Evolutionary conservation across 1,284 basidiomycete genomes (phyloP), one percentile per base, ranked within the genome.

Genomic region (Moesziomyces sp.): DNA sequence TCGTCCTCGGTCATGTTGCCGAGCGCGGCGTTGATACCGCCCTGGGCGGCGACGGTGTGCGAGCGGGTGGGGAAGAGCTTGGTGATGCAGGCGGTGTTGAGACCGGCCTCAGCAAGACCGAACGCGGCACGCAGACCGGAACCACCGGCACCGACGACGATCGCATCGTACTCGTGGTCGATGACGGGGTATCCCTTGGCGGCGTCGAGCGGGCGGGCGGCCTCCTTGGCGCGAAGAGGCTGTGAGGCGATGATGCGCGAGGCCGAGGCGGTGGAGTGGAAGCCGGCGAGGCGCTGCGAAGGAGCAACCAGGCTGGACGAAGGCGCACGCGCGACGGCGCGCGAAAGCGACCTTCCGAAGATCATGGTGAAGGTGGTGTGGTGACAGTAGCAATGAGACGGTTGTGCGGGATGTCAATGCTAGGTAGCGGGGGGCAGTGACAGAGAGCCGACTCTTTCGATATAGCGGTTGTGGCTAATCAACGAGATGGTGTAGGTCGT

Each of bases 11-110:
- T 83, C 82, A 83, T 83, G 88, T 99, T 99, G 69, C 96, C 97
- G 60, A 99, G 89, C 47, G 97, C 97, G 81, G 97, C 96, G 87
- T 99, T 99, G 86, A 99, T 96, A 86, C 97, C 97, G 84, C 97
- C 97, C 89, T 98, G 96, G 57, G 97, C 97, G 70, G 97, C 97
- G 77, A 99, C 97, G 44, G 97, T 99, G 86, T 99, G 97, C 87
- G 92, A 94, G 86, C 97, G 90, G 28, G 97, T 99, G n/a, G 97
- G 97, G 89, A 99, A 99, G 24, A 99, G 89, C 87, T 99, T 99
- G 79, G 96, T 96, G 85, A 98, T 97, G 85, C 96, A 98, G 42
- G 85, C 85, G 21, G 85, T 99, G 86, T 98, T 99, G 86, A 98
- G 91, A 59, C 97, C 97, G 76, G 93, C 94, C 87, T 99, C 96